phyloP scores from a whole-genome alignment of 106 monocot genomes.

The Dendrobium catenatum region DNA sequence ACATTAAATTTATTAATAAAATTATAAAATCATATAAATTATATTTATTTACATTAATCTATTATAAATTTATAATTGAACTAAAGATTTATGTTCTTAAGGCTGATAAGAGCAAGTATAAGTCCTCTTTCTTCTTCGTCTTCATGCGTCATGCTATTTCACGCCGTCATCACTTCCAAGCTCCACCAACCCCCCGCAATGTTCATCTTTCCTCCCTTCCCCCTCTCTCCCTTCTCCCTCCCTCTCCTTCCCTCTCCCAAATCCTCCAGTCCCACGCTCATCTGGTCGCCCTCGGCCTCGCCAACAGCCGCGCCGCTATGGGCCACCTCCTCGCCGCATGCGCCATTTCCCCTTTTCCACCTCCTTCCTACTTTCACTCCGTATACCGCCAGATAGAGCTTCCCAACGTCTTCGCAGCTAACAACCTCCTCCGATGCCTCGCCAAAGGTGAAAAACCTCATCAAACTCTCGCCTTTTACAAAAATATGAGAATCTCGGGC shows the following conservation, averaged over 20 bases:
- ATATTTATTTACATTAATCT: too few relatives aligned
- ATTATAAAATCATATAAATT: too few relatives aligned
- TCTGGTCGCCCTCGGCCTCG: slow-evolving; percentile 36
- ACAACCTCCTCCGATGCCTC: slow-evolving; percentile 69
- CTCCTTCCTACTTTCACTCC: slow-evolving; percentile 27
- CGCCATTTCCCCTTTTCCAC: slow-evolving; percentile 21
- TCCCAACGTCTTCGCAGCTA: slow-evolving; percentile 49
- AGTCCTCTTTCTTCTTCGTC: not conserved
- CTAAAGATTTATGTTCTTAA: too few relatives aligned
- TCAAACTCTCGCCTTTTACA: slow-evolving; percentile 24
- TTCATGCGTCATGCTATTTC: not conserved
- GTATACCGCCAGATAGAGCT: slow-evolving; percentile 32
- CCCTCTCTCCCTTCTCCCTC: slow-evolving; percentile 27
- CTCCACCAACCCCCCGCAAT: not conserved
- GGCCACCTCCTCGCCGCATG: slow-evolving; percentile 42
- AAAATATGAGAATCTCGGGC: slow-evolving; percentile 18
- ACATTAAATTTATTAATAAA: too few relatives aligned
- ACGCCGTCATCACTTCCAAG: not conserved
- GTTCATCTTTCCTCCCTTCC: not conserved
- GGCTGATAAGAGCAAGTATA: too few relatives aligned
- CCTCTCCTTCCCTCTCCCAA: slow-evolving; percentile 25
- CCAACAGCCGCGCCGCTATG: slow-evolving; percentile 32
- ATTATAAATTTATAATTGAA: too few relatives aligned
- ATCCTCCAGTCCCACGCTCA: slow-evolving; percentile 58
- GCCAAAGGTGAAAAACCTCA: slow-evolving; percentile 13